Evolutionary conservation across 805 yeast genomes (phyloP).

Genomic region (Nakazawaea holstii): DNA sequence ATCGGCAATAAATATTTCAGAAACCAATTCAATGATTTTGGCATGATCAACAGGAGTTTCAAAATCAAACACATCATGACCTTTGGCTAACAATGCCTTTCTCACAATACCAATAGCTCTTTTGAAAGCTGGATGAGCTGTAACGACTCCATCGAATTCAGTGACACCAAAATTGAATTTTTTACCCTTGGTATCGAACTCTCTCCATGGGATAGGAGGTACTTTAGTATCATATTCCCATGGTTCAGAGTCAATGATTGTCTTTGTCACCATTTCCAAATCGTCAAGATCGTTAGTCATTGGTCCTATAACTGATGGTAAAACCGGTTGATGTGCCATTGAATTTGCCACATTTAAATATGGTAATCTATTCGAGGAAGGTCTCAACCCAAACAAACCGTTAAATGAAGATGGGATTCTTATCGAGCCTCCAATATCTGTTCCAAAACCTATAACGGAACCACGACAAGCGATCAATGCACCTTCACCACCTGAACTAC

Average conservation of each 20-base stretch:
- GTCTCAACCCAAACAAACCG: conserved; percentile 29
- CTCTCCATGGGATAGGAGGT: conserved; percentile 47
- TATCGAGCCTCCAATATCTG: conserved; percentile 35
- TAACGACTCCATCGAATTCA: conserved; percentile 33
- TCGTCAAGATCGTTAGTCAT: conserved; percentile 25
- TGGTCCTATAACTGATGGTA: conserved; percentile 32
- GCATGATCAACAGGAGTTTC: conserved; percentile 25
- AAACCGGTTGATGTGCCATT: conserved; percentile 25
- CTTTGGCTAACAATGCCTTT: conserved; percentile 28
- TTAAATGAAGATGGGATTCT: conserved; percentile 27
- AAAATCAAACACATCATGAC: conserved; percentile 48
- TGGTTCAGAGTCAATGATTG: conserved; percentile 34
- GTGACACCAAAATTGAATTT: conserved; percentile 40
- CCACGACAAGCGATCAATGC: conserved; percentile 52
- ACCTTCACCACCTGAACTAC: conserved; percentile 66
- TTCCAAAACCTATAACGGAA: conserved; percentile 31
- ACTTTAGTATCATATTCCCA: conserved; percentile 46
- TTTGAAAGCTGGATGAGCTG: conserved; percentile 48
- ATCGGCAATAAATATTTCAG: conserved; percentile 28
- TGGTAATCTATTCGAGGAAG: conserved; percentile 30
- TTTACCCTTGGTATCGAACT: conserved; percentile 1
- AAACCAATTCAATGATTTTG: conserved; percentile 20
- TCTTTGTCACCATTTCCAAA: conserved; percentile 30
- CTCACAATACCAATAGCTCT: conserved; percentile 33
- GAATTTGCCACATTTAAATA: conserved; percentile 25